Percentiles rank a stretch among this genome's conserved stretches.
Evolutionary conservation across 129 eudicot genomes (phyloP).

Genomic region (Artemisia annua): DNA sequence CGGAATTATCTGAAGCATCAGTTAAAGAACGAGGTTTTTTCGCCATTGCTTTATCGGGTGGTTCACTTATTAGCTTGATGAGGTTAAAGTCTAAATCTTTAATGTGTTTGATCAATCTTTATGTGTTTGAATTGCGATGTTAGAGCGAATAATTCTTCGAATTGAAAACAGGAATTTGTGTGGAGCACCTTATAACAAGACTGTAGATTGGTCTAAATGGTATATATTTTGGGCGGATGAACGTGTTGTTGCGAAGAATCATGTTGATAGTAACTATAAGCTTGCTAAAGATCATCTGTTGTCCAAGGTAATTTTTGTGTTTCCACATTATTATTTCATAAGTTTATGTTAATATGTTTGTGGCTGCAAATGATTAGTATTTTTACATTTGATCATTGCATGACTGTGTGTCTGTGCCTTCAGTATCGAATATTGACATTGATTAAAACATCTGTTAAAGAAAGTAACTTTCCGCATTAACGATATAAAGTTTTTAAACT

Average conservation of each 20-base stretch:
- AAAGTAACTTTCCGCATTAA: not conserved
- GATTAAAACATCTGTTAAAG: not conserved
- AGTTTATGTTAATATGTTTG: not conserved
- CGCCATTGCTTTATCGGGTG: conserved; percentile 88
- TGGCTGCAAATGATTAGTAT: too few species aligned
- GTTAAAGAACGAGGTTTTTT: conserved; percentile 91
- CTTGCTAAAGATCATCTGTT: conserved; percentile 77
- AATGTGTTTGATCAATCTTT: not conserved
- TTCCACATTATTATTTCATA: not conserved
- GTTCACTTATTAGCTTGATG: conserved; percentile 79
- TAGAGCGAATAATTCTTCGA: conserved; percentile 21
- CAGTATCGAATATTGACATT: too few species aligned
- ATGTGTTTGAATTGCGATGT: not conserved
- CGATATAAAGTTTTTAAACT: conserved; percentile 4
- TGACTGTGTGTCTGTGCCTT: not conserved
- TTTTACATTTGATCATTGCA: not conserved
- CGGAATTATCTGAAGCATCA: conserved; percentile 72
- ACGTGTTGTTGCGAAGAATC: conserved; percentile 86
- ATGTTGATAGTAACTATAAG: conserved; percentile 86
- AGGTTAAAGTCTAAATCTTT: conserved; percentile 31
- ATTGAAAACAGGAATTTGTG: conserved; percentile 64
- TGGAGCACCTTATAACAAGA: conserved; percentile 83
- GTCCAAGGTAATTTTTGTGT: conserved; percentile 56
- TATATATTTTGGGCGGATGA: conserved; percentile 91
- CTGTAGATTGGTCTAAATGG: conserved; percentile 95